Conservation (phyloP, 2,329 filamentous ascomycete genomes). For the Westerdykella aurantiaca region DNA sequence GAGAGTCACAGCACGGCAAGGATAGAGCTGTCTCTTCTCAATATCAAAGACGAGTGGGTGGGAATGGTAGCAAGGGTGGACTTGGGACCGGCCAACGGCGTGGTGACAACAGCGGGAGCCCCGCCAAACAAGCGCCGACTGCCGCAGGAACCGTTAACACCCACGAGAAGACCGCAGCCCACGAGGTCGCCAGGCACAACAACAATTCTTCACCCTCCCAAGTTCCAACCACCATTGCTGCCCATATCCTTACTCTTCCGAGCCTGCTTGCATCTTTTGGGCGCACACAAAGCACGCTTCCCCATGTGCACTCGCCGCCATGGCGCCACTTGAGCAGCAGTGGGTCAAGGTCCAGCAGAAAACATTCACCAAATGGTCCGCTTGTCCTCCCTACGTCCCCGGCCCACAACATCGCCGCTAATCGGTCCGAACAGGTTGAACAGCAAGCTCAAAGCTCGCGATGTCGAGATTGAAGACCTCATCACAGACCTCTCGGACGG, state of each 20-base stretch:
- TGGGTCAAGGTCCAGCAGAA: constrained; percentile 86
- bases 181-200: no score
- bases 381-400: not conserved
- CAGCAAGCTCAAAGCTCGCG: constrained; percentile 77
- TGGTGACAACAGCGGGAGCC: constrained; percentile 9
- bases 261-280: no score
- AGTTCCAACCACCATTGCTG: no score
- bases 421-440: constrained; percentile 65
- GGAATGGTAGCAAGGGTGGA: not conserved
- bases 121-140: not conserved
- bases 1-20: no score
- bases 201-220: no score
- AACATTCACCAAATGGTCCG: constrained; percentile 96
- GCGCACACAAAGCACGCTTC: not conserved
- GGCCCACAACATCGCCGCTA: constrained; percentile 11
- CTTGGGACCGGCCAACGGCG: constrained; percentile 18
- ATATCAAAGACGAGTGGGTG: no score
- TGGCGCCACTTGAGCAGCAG: constrained; percentile 54
- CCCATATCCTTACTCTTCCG: no score
- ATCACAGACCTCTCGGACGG: constrained; percentile 89
- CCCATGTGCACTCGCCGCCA: constrained; percentile 26
- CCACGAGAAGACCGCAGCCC: no score
- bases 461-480: constrained; percentile 77
- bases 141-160: not conserved
- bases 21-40: no score